A percentile compares a stretch with the other conserved stretches of the same genome.
Evolutionary conservation across 768 basidiomycete species (phyloP).

Genomic region (Baorangia bicolor): DNA sequence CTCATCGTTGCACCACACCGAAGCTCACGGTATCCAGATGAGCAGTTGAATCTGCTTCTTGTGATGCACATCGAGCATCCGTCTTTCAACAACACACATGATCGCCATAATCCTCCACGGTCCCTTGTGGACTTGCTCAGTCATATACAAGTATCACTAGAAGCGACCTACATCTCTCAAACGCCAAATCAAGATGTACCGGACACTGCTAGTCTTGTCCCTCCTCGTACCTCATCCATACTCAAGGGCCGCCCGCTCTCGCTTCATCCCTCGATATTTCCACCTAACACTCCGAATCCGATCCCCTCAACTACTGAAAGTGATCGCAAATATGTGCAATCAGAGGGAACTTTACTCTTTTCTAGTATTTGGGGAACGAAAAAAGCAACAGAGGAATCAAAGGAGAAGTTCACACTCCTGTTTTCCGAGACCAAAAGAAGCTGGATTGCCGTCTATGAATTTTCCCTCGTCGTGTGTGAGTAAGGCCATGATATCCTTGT

Average conservation of each 20-base stretch:
- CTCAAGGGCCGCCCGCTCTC: constrained; percentile 35
- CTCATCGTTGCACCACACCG: constrained; percentile 7
- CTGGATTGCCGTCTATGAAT: constrained; percentile 82
- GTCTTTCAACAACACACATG: constrained; percentile 33
- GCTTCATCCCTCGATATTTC: constrained; percentile 66
- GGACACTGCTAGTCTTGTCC: constrained; percentile 40
- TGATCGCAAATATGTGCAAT: constrained; percentile 73
- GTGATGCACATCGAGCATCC: constrained; percentile 35
- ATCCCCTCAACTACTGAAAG: constrained; percentile 69
- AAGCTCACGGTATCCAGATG: constrained; percentile 41
- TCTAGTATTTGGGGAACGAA: constrained; percentile 73
- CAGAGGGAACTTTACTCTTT: constrained; percentile 74
- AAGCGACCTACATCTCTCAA: constrained; percentile 75
- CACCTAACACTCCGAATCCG: constrained; percentile 83
- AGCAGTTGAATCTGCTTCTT: constrained; percentile 51
- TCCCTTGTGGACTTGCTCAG: constrained; percentile 58
- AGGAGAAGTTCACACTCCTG: constrained; percentile 61
- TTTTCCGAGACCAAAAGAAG: constrained; percentile 58
- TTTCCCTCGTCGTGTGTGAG: constrained; percentile 80
- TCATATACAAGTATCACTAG: constrained; percentile 75
- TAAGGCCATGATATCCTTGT: constrained; percentile 7
- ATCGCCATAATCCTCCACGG: constrained; percentile 30
- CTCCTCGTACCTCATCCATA: constrained; percentile 55
- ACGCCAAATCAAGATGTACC: constrained; percentile 37
- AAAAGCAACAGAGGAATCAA: constrained; percentile 41